Percentiles rank a stretch among this genome's conserved stretches.
Conservation (phyloP, 164 flowering plant genomes). For the Malania oleifera region DNA sequence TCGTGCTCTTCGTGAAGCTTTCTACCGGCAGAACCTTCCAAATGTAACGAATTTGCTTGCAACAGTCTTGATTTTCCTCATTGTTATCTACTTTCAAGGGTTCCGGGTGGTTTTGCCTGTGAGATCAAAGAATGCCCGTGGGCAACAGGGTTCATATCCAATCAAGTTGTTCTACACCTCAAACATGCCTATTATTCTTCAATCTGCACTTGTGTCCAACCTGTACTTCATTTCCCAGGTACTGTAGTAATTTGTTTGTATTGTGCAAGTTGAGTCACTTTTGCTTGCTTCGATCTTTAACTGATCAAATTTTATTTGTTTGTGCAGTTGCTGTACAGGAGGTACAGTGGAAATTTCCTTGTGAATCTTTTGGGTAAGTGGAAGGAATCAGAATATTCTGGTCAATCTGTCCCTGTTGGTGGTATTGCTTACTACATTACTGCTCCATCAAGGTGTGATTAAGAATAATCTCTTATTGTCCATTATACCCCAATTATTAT, state of each 20-base stretch:
- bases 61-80: slow-evolving; percentile 53
- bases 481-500: not conserved
- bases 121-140: slow-evolving; percentile 76
- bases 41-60: slow-evolving; percentile 67
- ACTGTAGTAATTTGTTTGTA: not conserved
- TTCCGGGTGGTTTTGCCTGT: slow-evolving; percentile 71
- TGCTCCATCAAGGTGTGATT: slow-evolving; percentile 52
- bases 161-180: slow-evolving; percentile 78
- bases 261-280: not conserved
- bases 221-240: slow-evolving; percentile 85
- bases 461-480: not conserved
- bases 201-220: slow-evolving; percentile 76
- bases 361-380: slow-evolving; percentile 63
- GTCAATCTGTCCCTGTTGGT: slow-evolving; percentile 65
- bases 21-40: slow-evolving; percentile 68
- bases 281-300: not conserved
- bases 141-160: slow-evolving; percentile 83
- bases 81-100: slow-evolving; percentile 72
- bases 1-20: slow-evolving; percentile 69
- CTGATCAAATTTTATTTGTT: not conserved
- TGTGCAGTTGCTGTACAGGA: slow-evolving; percentile 53
- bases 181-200: slow-evolving; percentile 80
- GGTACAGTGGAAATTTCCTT: slow-evolving; percentile 57
- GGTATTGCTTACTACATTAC: slow-evolving; percentile 72
- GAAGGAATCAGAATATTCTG: slow-evolving; percentile 72